Evolutionary conservation across 2,329 filamentous ascomycete species (phyloP), one percentile per base, ranked within the genome.

Genomic region (Hypoxylon rubiginosum): DNA sequence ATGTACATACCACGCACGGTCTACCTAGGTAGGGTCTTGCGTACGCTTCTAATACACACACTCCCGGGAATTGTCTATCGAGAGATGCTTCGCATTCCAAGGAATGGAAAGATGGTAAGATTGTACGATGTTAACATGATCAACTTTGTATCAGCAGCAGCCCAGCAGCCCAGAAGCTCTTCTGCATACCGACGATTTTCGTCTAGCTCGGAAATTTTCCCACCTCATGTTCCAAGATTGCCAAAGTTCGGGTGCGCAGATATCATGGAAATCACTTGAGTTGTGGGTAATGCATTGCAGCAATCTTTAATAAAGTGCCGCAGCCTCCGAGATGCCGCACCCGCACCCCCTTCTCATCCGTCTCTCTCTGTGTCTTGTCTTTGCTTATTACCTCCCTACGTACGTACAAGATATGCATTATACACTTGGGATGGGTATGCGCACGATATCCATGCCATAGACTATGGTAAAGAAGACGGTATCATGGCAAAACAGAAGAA

Each of bases 401-500:
- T 28, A 46, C 39, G 4, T 36, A 36, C 10, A 9, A 34, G n/a
- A n/a, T n/a, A n/a, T 34, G 8, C 9, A 30, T 43, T 53, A 59
- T 46, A 52, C 15, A 45, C 15, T 43, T 28, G n/a, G n/a, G 17
- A 17, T 59, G 26, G 39, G 6, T 36, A 34, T 58, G 32, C 51
- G 46, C 57, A 46, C 39, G 52, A 52, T 30, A 30, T 28, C 24
- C 36, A 58, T 58, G 32, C 39, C 45, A 54, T 54, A 43, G n/a
- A n/a, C 3, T 43, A 43, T 41, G 36, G 41, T 19, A 32, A 48
- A 46, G 19, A n/a, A 55, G 48, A 48, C 58, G 39, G 21, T 21
- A 66, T 64, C 48, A 60, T 62, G 50, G 45, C 26, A 62, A 58
- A 55, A 43, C 1, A n/a, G n/a, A n/a, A n/a, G n/a, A n/a, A n/a